Percentiles rank a stretch among this genome's conserved stretches.
Evolutionary conservation across 306 rosid species (phyloP).

Genomic region (Dalbergia cochinchinensis): DNA sequence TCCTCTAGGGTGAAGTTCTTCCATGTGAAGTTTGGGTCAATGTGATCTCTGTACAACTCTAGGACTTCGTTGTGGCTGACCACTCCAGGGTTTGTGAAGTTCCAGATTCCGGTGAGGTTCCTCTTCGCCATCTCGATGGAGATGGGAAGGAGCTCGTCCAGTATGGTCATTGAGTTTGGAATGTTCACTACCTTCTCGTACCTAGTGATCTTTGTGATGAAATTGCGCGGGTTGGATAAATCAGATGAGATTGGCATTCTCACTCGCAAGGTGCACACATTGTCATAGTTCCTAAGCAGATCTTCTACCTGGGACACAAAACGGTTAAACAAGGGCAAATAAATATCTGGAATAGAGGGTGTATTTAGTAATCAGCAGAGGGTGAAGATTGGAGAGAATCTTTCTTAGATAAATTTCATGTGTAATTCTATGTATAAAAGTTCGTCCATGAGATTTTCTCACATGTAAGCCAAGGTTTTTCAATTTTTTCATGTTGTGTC

Average conservation of each 20-base stretch:
- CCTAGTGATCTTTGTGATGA: constrained; percentile 87
- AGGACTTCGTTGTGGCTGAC: constrained; percentile 91
- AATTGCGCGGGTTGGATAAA: constrained; percentile 81
- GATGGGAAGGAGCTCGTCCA: constrained; percentile 92
- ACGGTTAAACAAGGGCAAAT: not conserved
- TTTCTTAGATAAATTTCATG: no score
- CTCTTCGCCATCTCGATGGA: constrained; percentile 94
- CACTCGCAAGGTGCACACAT: constrained; percentile 88
- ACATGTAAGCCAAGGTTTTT: no score
- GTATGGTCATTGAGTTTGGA: constrained; percentile 89
- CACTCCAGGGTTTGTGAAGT: constrained; percentile 95
- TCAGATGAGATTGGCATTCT: constrained; percentile 95
- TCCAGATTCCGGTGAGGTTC: constrained; percentile 82
- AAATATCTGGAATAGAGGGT: not conserved
- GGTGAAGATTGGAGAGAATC: no score
- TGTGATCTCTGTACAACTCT: constrained; percentile 73
- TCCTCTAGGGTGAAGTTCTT: constrained; percentile 86
- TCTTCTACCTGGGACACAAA: constrained; percentile 73
- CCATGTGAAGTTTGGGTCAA: constrained; percentile 80
- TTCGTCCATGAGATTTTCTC: no score
- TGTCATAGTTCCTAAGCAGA: constrained; percentile 76
- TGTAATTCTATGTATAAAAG: no score
- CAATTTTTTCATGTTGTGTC: no score
- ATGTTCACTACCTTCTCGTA: constrained; percentile 88
- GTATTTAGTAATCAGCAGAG: no score